Conservation (phyloP, 2,329 filamentous ascomycete species). For the Davidsoniella eucalypti region DNA sequence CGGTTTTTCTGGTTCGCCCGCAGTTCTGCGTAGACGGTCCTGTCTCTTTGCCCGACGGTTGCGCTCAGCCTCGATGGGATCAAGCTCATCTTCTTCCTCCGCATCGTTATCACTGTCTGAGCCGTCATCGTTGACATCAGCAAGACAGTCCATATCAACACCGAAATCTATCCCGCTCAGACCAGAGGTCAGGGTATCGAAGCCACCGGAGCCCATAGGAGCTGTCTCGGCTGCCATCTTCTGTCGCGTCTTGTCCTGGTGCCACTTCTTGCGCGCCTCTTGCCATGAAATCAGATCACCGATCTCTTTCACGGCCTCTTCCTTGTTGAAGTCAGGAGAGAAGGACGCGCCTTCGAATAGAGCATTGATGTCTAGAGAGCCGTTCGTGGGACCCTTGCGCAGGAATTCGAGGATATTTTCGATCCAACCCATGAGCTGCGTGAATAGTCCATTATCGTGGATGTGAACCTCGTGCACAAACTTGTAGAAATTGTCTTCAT, state of each 20-base stretch:
- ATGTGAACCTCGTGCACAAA: slow-evolving; percentile 96
- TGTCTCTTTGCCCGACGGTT: slow-evolving; percentile 60
- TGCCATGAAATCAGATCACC: slow-evolving; percentile 84
- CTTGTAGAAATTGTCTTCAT: slow-evolving; percentile 96
- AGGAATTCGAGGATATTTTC: slow-evolving; percentile 91
- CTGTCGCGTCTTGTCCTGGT: slow-evolving; percentile 90
- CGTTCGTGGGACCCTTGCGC: slow-evolving; percentile 67
- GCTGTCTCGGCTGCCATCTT: slow-evolving; percentile 79
- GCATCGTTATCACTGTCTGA: slow-evolving; percentile 45
- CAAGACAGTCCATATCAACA: slow-evolving; percentile 67
- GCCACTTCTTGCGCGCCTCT: slow-evolving; percentile 91
- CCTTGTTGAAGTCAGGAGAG: slow-evolving; percentile 50
- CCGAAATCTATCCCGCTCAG: slow-evolving; percentile 83
- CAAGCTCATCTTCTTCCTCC: slow-evolving; percentile 61
- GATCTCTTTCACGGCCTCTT: slow-evolving; percentile 62
- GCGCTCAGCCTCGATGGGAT: slow-evolving; percentile 78
- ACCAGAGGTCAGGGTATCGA: slow-evolving; percentile 33
- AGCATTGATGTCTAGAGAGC: slow-evolving; percentile 85
- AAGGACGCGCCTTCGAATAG: slow-evolving; percentile 69
- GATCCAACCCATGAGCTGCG: slow-evolving; percentile 91
- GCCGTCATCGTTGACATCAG: slow-evolving; percentile 52
- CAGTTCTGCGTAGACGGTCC: slow-evolving; percentile 62
- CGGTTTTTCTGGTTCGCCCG: slow-evolving; percentile 74
- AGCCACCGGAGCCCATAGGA: slow-evolving; percentile 29
- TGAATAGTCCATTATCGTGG: slow-evolving; percentile 92